phyloP scores from a whole-genome alignment of 2,329 filamentous ascomycete species.

The Arthrinium phaeospermum region DNA sequence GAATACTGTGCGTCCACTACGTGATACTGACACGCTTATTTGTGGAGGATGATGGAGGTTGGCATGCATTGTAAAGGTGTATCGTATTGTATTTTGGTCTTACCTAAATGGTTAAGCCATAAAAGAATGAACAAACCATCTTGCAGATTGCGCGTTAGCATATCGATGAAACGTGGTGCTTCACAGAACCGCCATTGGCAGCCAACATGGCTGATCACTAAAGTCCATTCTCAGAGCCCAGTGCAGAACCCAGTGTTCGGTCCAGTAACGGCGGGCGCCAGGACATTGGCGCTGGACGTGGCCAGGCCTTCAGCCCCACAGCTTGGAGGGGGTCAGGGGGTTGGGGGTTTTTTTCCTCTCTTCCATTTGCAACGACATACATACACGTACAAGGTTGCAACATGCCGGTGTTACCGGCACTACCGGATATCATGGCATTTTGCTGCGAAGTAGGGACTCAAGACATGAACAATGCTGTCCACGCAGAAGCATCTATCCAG shows the following conservation, averaged over 20 bases:
- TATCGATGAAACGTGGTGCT: not conserved
- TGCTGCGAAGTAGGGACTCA: not conserved
- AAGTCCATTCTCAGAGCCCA: not conserved
- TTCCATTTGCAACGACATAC: not conserved
- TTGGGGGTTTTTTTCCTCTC: not conserved
- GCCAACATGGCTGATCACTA: not conserved
- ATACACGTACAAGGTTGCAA: not conserved
- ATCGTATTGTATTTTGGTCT: not conserved
- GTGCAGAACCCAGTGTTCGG: not conserved
- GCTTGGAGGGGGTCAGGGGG: not conserved
- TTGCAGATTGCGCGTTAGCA: not conserved
- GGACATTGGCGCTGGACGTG: not conserved
- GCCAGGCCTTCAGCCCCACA: not conserved
- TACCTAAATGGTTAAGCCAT: not conserved
- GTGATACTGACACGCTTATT: not conserved
- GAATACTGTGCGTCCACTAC: not conserved
- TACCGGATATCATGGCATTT: conserved; percentile 3
- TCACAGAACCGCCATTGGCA: not conserved
- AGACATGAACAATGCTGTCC: not conserved
- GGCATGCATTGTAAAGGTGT: not conserved
- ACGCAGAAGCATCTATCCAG: not conserved
- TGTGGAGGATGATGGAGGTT: not conserved
- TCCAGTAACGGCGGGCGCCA: not conserved
- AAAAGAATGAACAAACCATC: too few relatives aligned
- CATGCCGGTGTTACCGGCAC: conserved; percentile 4